phyloP scores from a whole-genome alignment of 148 eudicot genomes.

The Gaultheria prostrata region DNA sequence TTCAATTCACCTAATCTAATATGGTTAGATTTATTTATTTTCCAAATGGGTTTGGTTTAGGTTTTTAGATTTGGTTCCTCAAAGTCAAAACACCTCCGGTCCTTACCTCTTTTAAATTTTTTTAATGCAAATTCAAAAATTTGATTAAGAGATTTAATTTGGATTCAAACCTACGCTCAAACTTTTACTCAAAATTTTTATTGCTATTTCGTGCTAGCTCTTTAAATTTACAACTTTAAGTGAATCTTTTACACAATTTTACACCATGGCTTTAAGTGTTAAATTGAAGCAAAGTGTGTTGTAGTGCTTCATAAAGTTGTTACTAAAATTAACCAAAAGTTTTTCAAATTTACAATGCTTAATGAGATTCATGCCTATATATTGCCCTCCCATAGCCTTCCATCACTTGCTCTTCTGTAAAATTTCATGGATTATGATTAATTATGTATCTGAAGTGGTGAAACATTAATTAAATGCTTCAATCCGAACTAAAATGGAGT shows the following conservation, averaged over 20 bases:
- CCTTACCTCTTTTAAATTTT: neutral
- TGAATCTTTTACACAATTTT: too few relatives aligned
- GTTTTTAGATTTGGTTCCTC: neutral
- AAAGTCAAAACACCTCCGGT: neutral
- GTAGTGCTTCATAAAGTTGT: neutral
- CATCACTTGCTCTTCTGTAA: neutral
- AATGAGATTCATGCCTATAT: neutral
- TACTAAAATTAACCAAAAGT: neutral
- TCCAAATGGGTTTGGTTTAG: neutral
- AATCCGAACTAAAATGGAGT: neutral
- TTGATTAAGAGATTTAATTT: neutral
- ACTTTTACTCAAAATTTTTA: neutral
- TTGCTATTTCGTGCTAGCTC: neutral
- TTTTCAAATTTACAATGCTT: neutral
- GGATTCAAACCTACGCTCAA: too few relatives aligned
- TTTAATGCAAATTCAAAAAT: neutral
- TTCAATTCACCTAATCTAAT: neutral
- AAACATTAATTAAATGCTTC: neutral
- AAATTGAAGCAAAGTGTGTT: too few relatives aligned
- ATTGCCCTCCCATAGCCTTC: neutral
- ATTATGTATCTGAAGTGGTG: too few relatives aligned
- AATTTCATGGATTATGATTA: too few relatives aligned
- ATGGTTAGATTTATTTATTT: neutral
- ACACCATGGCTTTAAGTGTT: too few relatives aligned
- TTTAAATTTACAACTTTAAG: neutral